Evolutionary conservation across 1,284 basidiomycete species (phyloP), one percentile per base, ranked within the genome.

Genomic region (Porodaedalea pini): DNA sequence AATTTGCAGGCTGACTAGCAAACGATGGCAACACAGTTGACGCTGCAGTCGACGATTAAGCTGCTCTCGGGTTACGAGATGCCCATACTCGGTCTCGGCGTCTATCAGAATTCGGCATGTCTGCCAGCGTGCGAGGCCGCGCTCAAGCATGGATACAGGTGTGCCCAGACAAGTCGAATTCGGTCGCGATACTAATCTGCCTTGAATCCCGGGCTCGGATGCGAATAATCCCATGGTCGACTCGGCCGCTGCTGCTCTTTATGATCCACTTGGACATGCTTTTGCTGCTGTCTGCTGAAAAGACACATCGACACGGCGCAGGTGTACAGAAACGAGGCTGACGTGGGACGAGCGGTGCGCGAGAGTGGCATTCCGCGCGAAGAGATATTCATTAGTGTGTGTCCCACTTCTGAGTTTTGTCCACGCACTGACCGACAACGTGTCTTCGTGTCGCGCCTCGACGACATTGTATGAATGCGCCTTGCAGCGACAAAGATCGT

Each of bases 281-380:
- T n/a, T n/a, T n/a, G n/a, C n/a, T 41, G 51, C 54, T n/a, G 15
- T 32, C n/a, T 47, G 5, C 23, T 55, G n/a, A n/a, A 2, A 56
- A 69, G 73, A 19, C 71, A 74, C 57, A 70, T 77, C 57, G 77
- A 79, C 53, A 73, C 71, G 13, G 80, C 80, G 3, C 71, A 75
- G 57, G 66, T 69, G 17, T 82, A 82, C 65, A 65, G 72, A 63
- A 87, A 85, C 64, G 84, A 87, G 65, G 69, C 70, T 3, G 74
- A 78, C 48, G 78, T 81, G 4, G 79, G 77, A 2, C 56, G 72
- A 39, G 80, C 78, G 0, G 65, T 80, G 29, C 67, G 66, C 32
- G 71, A 73, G 50, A 75, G 71, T 54, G 71, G 74, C 2, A 53
- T 78, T 5, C 64, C 70, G 17, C 69, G 76, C 15, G 73, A 76